Conservation (phyloP, 495 filamentous ascomycete species). For the Penicillium malachiteum region DNA sequence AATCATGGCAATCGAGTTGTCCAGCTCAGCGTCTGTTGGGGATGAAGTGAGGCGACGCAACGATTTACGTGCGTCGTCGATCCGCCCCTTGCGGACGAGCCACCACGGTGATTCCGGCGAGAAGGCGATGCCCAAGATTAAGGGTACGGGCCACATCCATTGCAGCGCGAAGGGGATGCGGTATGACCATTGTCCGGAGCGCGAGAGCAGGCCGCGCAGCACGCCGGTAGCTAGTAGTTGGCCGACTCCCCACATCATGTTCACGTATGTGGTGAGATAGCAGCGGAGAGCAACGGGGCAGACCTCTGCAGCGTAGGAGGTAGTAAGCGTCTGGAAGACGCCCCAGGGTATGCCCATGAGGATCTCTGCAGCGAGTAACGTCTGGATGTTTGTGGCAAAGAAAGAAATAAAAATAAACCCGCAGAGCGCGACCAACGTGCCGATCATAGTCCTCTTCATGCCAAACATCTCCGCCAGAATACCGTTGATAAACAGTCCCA, state of each 20-base stretch:
- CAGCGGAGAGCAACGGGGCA: constrained; percentile 69
- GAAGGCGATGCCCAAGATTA: constrained; percentile 66
- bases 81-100: constrained; percentile 70
- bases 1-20: constrained; percentile 82
- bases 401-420: constrained; percentile 66
- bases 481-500: constrained; percentile 67
- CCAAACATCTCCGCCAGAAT: constrained; percentile 63
- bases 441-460: background rate
- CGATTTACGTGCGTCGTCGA: constrained; percentile 65
- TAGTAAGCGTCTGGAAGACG: constrained; percentile 75
- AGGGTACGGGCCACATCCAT: constrained; percentile 81
- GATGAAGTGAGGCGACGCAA: constrained; percentile 64
- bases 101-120: constrained; percentile 82
- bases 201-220: constrained; percentile 60
- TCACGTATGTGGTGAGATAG: constrained; percentile 77
- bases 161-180: constrained; percentile 70
- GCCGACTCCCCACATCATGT: constrained; percentile 77
- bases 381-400: constrained; percentile 61
- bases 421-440: constrained; percentile 48
- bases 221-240: constrained; percentile 74
- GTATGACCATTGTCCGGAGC: constrained; percentile 63
- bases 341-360: constrained; percentile 73
- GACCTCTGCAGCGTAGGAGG: constrained; percentile 79
- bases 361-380: constrained; percentile 66
- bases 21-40: constrained; percentile 64